Base-by-base conservation (phyloP, 148 eudicot species). In the Chenopodium suecicum region DNA sequence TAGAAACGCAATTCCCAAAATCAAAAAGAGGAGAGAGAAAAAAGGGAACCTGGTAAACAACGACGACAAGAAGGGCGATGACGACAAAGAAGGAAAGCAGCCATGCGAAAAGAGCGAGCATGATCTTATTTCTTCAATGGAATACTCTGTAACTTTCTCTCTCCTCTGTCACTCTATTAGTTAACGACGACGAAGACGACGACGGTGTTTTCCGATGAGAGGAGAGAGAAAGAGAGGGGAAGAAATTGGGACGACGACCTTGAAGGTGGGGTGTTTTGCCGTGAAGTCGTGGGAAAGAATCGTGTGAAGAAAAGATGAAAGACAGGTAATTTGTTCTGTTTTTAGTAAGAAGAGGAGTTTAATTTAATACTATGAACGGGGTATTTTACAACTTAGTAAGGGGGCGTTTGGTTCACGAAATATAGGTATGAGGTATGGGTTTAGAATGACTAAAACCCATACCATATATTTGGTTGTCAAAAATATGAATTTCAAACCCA, bases 71-170 rank as follows among this genome's bases (percentile, higher is more conserved):
- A 52, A 93, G 94, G 79, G 86, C 89, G 44, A 95, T 85, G 88
- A 90, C 83, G 74, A 90, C 52, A 83, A 95, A 89, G 84, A 95
- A 95, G 88, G 93, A 93, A 73, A 93, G 74, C 32, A 95, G 85
- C 98, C 98, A 95, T 66, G 85, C 87, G 63, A 93, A 79, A 20
- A 93, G 83, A 69, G 74, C 90, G 72, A 90, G 89, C 93, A 95
- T 93, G 8, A 4, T 63, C 56, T 70, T 23, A 75, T 41, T 41
- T 5, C 44, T 41, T 41, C 44, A 41, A 41, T 41, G 7, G 44
- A 41, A 65, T 65, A 75, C 60, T 68, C 44, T 52, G 71, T 46
- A 7, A 52, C 46, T 80, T 19, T 77, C 23, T n/a, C 80, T 82
- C 52, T 63, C 52, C 29, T 56, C 62, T 58, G 16, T 58, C 7